Percentiles rank a stretch among this genome's conserved stretches.
Evolutionary conservation across 1,139 yeast species (phyloP).

Genomic region (Hemisphaericaspora lyxosophila): DNA sequence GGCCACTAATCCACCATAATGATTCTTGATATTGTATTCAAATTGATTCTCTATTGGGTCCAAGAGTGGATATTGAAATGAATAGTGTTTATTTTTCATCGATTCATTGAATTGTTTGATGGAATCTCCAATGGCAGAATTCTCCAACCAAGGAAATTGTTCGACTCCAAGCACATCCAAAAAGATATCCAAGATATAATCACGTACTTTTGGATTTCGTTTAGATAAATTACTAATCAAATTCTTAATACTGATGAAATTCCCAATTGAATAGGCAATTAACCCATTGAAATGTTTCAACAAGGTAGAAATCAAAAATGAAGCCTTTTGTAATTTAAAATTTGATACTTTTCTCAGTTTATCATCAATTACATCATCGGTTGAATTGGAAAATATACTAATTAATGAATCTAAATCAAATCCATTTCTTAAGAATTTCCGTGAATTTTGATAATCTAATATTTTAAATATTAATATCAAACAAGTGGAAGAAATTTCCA

Average conservation of each 20-base stretch:
- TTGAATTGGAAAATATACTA: conserved; percentile 50
- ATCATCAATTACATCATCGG: conserved; percentile 8
- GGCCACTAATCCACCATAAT: conserved; percentile 62
- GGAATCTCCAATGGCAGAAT: conserved; percentile 35
- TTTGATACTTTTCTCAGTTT: conserved; percentile 11
- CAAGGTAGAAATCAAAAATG: conserved; percentile 59
- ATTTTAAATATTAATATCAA: conserved; percentile 57
- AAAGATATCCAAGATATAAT: conserved; percentile 66
- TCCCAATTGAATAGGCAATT: conserved; percentile 59
- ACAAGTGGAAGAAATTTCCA: conserved; percentile 55
- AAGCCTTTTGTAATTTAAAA: conserved; percentile 55
- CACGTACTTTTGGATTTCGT: conserved; percentile 57
- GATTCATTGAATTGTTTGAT: conserved; percentile 16
- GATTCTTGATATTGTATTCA: conserved; percentile 40
- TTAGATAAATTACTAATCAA: conserved; percentile 63
- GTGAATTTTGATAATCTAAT: conserved; percentile 58
- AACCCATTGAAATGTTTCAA: conserved; percentile 80
- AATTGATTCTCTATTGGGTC: conserved; percentile 12
- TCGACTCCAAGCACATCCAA: conserved; percentile 65
- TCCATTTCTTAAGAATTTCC: conserved; percentile 59
- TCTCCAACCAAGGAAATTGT: conserved; percentile 57
- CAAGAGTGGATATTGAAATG: conserved; percentile 10
- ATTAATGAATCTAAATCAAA: conserved; percentile 63
- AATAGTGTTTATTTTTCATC: conserved; percentile 2
- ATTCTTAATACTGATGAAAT: conserved; percentile 57